These are phyloP conservation scores for Phytophthora nicotianae DNA, from an alignment of 352 stramenopile genomes.

Conservation along the genomic window DNA sequence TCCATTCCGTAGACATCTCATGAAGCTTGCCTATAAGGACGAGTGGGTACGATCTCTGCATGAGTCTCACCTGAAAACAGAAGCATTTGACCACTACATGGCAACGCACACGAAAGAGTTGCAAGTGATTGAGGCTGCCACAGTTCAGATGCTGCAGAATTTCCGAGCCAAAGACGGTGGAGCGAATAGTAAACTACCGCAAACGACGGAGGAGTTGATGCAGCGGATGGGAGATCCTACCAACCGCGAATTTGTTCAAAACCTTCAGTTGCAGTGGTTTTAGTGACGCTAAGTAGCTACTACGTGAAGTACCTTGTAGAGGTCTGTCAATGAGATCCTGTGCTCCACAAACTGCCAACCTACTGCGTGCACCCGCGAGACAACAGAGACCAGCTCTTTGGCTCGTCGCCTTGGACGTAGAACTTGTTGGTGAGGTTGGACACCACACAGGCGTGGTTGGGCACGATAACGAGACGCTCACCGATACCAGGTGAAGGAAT, in stretches of 20 bases:
- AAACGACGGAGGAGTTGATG: slow-evolving; percentile 36
- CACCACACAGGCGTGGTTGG: slow-evolving; percentile 73
- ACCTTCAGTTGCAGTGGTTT: slow-evolving; percentile 57
- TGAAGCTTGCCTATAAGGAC: slow-evolving; percentile 57
- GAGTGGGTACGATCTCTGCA: slow-evolving; percentile 65
- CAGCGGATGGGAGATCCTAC: slow-evolving; percentile 23
- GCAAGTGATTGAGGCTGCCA: slow-evolving; percentile 52
- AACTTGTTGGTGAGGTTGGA: slow-evolving; percentile 72
- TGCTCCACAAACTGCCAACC: background rate
- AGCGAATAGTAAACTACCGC: slow-evolving; percentile 37
- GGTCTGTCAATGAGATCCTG: background rate
- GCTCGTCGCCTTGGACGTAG: slow-evolving; percentile 51
- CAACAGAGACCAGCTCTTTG: slow-evolving; percentile 60
- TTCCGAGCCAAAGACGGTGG: slow-evolving; percentile 52
- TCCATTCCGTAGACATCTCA: slow-evolving; percentile 65
- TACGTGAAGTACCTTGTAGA: background rate
- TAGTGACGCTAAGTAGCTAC: slow-evolving; percentile 16
- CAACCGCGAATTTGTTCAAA: slow-evolving; percentile 25
- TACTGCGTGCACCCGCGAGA: slow-evolving; percentile 68
- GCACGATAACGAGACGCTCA: slow-evolving; percentile 61
- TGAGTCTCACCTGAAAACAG: slow-evolving; percentile 59
- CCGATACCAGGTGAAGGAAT: slow-evolving; percentile 56
- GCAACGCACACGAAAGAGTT: slow-evolving; percentile 61
- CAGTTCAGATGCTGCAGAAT: slow-evolving; percentile 60
- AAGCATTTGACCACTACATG: slow-evolving; percentile 68